phyloP scores from a whole-genome alignment of 208 protist genomes.

The Trypanosoma vivax region DNA sequence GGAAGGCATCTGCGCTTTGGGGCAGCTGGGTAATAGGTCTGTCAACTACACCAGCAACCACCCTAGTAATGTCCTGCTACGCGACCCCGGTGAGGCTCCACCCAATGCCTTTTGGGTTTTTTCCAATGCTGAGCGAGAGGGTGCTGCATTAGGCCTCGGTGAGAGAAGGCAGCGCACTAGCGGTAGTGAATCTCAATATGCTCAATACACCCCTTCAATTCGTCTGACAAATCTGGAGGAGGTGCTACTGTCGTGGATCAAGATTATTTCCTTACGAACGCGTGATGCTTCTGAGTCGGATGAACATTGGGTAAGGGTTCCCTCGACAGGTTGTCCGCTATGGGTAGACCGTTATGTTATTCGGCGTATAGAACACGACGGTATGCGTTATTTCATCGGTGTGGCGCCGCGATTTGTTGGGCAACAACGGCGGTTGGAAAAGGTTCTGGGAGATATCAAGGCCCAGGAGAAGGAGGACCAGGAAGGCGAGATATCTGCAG shows the following conservation, averaged over 20 bases:
- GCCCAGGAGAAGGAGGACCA: not conserved
- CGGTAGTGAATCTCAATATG: not conserved
- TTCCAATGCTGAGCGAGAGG: conserved; percentile 34
- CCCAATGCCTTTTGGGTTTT: conserved; percentile 60
- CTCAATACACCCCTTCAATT: conserved; percentile 1
- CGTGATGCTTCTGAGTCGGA: conserved; percentile 45
- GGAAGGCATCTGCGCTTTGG: too few species aligned
- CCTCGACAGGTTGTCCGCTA: conserved; percentile 23
- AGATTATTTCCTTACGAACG: conserved; percentile 35
- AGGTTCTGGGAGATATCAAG: conserved; percentile 26
- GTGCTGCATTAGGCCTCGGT: conserved; percentile 25
- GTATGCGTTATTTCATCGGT: conserved; percentile 71
- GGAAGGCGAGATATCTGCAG: too few species aligned
- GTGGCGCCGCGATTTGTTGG: conserved; percentile 60
- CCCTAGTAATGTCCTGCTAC: conserved; percentile 28
- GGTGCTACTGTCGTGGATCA: conserved; percentile 66
- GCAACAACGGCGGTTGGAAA: conserved; percentile 45
- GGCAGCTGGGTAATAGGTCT: too few species aligned
- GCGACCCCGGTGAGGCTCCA: conserved; percentile 24
- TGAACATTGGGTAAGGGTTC: conserved; percentile 51
- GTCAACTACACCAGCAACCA: conserved; percentile 22
- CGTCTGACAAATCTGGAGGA: conserved; percentile 53
- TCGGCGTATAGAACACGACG: conserved; percentile 60
- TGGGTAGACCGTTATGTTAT: conserved; percentile 69
- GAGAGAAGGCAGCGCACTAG: conserved; percentile 15